Conservation (phyloP, 164 flowering plant genomes). For the Paratinospora sagittata region DNA sequence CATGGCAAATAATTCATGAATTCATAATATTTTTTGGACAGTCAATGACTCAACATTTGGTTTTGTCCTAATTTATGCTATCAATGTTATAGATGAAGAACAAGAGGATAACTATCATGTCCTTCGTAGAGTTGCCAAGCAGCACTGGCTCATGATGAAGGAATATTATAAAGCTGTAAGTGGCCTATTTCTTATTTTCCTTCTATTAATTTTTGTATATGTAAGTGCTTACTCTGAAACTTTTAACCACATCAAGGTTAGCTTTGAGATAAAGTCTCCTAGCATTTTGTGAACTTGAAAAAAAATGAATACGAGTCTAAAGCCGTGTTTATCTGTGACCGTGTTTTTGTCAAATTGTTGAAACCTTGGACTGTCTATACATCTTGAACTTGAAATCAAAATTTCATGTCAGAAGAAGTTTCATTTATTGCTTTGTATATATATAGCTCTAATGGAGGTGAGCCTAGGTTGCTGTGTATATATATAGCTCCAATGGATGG, state of each 20-base stretch:
- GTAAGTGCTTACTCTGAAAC: background rate
- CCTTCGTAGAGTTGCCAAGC: slow-evolving; percentile 48
- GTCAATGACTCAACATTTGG: no score
- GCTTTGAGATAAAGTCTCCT: no score
- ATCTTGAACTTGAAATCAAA: background rate
- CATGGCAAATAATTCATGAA: no score
- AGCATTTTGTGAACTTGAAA: no score
- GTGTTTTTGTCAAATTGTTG: background rate
- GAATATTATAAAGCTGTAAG: slow-evolving; percentile 65
- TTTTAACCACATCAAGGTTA: no score
- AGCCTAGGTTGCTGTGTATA: background rate
- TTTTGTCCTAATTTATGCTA: slow-evolving; percentile 1
- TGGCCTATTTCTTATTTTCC: background rate
- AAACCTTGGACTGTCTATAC: background rate
- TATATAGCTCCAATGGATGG: no score
- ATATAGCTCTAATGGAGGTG: background rate
- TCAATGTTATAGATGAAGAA: slow-evolving; percentile 19
- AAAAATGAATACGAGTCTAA: background rate
- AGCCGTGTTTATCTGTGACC: background rate
- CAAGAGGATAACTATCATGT: slow-evolving; percentile 35
- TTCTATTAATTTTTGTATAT: background rate
- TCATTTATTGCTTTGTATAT: background rate
- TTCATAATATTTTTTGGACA: no score
- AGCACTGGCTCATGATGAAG: slow-evolving; percentile 49
- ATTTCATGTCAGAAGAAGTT: background rate